A percentile compares a stretch with the other conserved stretches of the same genome.
Conservation (phyloP, 116 monocot genomes). For the Posidonia oceanica region DNA sequence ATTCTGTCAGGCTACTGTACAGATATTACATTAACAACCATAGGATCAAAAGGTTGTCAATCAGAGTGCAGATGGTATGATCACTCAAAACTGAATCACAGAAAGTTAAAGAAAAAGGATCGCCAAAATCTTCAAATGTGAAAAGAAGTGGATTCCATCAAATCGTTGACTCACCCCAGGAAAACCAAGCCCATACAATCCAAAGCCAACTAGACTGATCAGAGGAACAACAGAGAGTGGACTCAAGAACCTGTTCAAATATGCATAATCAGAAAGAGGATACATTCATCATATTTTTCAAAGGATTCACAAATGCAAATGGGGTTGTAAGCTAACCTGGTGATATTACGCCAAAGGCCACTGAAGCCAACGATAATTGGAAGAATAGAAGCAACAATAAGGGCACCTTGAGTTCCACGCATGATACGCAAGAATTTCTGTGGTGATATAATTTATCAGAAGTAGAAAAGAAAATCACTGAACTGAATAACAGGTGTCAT, state of each 20-base stretch:
- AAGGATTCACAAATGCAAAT: not conserved
- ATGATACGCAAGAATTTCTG: conserved; percentile 73
- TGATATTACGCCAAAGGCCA: conserved; percentile 80
- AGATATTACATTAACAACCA: too few species aligned
- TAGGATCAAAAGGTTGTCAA: too few species aligned
- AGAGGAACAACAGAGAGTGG: conserved; percentile 87
- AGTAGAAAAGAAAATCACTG: too few species aligned
- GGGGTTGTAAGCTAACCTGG: conserved; percentile 31
- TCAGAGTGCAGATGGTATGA: too few species aligned
- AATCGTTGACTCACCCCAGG: conserved; percentile 49
- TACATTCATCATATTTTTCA: not conserved
- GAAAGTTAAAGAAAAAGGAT: too few species aligned
- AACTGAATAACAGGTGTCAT: too few species aligned
- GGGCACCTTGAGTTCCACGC: conserved; percentile 85
- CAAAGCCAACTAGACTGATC: conserved; percentile 62
- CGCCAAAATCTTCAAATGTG: too few species aligned
- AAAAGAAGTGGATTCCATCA: too few species aligned
- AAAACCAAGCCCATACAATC: conserved; percentile 86
- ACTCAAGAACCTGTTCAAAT: conserved; percentile 50
- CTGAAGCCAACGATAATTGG: conserved; percentile 81
- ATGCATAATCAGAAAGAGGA: not conserved
- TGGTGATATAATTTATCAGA: not conserved
- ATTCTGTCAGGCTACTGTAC: too few species aligned
- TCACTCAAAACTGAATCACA: too few species aligned
- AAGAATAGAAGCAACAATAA: conserved; percentile 80